Evolutionary conservation across 1,284 basidiomycete genomes (phyloP), one percentile per base, ranked within the genome.

Genomic region (Leccinum subfulvum): DNA sequence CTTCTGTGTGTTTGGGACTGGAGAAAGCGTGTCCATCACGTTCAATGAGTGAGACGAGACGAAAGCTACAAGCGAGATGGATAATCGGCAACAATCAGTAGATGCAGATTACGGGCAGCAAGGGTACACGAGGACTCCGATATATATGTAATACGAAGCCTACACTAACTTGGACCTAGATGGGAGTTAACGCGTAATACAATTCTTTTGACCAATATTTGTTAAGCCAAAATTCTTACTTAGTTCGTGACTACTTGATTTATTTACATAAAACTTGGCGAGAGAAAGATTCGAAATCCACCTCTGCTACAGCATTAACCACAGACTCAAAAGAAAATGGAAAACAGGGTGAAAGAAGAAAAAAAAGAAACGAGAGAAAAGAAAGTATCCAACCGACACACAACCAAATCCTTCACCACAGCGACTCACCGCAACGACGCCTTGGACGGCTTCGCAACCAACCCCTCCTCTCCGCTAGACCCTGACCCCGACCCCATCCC

Each of bases 391-490:
- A 44, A 41, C 16, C 28, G 7, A 41, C 39, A 41, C 39, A 41
- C 39, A 41, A 44, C 41, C n/a, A 44, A 18, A 44, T 10, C 39
- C 8, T 16, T n/a, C 26, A 28, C 26, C 26, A 28, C 39, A 41
- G 39, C 16, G n/a, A 11, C 11, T 35, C 54, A 70, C 57, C 65
- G 61, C 33, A 67, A 57, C 16, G 70, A 72, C 37, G 51, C 57
- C 51, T 64, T 71, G 39, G 69, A 71, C 10, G 59, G 35, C 60
- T 66, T 71, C 2, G 60, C 53, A 30, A 35, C 64, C 13, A 60
- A 44, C 23, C 49, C 69, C 39, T 61, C 67, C n/a, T 64, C 64
- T 28, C 26, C 26, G 26, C 26, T 28, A 28, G 26, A 28, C 26
- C 26, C 26, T 28, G 26, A 28, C 26, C 26, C 26, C 26, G 26